Conservation (phyloP, 1,139 yeast genomes). For the Pichia terricola region DNA sequence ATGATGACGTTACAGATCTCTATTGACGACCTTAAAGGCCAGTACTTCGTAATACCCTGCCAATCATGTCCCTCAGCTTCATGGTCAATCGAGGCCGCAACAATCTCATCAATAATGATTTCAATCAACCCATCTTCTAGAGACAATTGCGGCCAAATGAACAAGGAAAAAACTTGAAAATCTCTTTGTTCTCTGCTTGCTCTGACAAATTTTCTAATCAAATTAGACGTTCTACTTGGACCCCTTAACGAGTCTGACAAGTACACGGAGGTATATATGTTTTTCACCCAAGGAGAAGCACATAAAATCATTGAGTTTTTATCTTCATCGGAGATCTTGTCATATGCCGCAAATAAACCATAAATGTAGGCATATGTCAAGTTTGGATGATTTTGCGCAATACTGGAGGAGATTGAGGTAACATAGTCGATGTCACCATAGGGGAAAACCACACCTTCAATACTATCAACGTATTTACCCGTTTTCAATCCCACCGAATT, state of each 20-base stretch:
- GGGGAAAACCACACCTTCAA: conserved; percentile 65
- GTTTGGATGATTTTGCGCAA: conserved; percentile 49
- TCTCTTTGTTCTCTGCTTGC: conserved; percentile 40
- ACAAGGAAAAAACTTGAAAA: conserved; percentile 41
- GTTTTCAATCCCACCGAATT: conserved; percentile 51
- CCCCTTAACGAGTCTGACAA: conserved; percentile 47
- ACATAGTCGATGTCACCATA: conserved; percentile 60
- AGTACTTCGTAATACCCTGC: conserved; percentile 51
- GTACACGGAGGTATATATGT: conserved; percentile 51
- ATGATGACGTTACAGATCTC: conserved; percentile 65
- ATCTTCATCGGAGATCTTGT: conserved; percentile 28
- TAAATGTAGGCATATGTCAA: conserved; percentile 53
- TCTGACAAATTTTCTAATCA: conserved; percentile 55
- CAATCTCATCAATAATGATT: conserved; percentile 60
- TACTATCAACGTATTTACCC: conserved; percentile 47
- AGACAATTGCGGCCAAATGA: conserved; percentile 65
- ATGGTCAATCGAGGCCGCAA: conserved; percentile 65
- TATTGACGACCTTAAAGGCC: conserved; percentile 58
- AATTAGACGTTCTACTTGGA: conserved; percentile 47
- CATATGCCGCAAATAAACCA: conserved; percentile 52
- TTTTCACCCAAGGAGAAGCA: conserved; percentile 72
- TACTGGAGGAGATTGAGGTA: conserved; percentile 45
- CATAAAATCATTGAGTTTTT: conserved; percentile 41
- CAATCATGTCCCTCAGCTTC: conserved; percentile 66
- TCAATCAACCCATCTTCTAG: conserved; percentile 51